Percentiles rank a stretch among this genome's conserved stretches.
Conservation (phyloP, 805 yeast genomes). For the Ogataea methylovora region DNA sequence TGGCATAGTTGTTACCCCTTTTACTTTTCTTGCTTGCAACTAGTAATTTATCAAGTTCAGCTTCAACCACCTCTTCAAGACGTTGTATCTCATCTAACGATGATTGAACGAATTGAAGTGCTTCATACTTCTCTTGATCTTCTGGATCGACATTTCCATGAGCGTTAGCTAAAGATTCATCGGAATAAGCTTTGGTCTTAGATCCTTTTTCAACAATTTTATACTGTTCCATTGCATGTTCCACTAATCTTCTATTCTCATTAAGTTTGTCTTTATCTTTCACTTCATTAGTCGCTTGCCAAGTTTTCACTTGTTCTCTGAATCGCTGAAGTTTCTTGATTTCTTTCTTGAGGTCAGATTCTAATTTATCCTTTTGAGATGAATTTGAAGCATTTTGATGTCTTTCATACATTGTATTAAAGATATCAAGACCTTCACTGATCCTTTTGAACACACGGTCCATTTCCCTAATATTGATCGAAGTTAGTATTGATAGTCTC, state of each 20-base stretch:
- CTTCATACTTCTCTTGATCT: conserved; percentile 70
- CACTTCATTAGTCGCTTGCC: conserved; percentile 49
- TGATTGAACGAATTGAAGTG: conserved; percentile 58
- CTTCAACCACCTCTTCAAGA: conserved; percentile 74
- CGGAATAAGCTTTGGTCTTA: conserved; percentile 51
- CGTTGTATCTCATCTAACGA: conserved; percentile 72
- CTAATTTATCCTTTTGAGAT: conserved; percentile 51
- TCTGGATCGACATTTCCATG: conserved; percentile 42
- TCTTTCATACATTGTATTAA: conserved; percentile 50
- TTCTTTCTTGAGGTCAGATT: conserved; percentile 49
- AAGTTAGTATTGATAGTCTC: conserved; percentile 1
- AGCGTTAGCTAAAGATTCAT: conserved; percentile 38
- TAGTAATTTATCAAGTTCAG: conserved; percentile 50
- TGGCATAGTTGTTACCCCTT: conserved; percentile 28
- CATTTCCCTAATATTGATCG: too few species aligned
- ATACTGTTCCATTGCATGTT: conserved; percentile 52
- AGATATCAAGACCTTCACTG: conserved; percentile 46
- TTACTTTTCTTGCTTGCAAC: conserved; percentile 47
- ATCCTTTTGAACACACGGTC: conserved; percentile 58
- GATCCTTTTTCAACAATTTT: conserved; percentile 50
- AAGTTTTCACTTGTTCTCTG: conserved; percentile 52
- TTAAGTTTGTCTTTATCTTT: conserved; percentile 37
- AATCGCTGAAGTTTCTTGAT: conserved; percentile 51
- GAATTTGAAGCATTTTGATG: conserved; percentile 40
- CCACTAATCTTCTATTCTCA: conserved; percentile 35